Percentiles rank a stretch among this genome's conserved stretches.
Evolutionary conservation across 2,329 filamentous ascomycete species (phyloP).

Genomic region (Mycosphaerelloides madeirae): DNA sequence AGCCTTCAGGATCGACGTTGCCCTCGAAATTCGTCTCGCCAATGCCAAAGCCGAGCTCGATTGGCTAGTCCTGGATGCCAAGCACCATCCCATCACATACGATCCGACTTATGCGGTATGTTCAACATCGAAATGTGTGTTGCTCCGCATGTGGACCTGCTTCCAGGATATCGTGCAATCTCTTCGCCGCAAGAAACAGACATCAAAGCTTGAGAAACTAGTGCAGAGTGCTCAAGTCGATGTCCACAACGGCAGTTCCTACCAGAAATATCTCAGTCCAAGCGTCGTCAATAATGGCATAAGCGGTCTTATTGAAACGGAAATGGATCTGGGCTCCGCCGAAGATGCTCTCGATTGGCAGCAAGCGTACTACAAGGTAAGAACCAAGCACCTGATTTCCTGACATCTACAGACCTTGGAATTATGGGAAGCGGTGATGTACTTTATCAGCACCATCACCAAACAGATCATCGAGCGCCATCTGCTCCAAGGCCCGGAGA

Average conservation of each 20-base stretch:
- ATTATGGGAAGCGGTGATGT: constrained; percentile 33
- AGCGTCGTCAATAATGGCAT: neutral
- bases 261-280: constrained; percentile 15
- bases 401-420: no score
- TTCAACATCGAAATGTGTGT: no score
- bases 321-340: neutral
- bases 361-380: constrained; percentile 38
- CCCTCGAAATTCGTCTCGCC: constrained; percentile 36
- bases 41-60: constrained; percentile 39
- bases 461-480: constrained; percentile 38
- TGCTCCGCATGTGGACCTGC: no score
- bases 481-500: constrained; percentile 30
- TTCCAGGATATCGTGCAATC: neutral
- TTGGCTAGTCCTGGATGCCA: constrained; percentile 46
- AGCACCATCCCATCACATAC: constrained; percentile 35
- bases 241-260: neutral
- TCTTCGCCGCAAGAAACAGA: neutral
- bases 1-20: constrained; percentile 37
- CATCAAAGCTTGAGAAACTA: neutral
- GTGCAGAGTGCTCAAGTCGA: neutral
- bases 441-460: constrained; percentile 33
- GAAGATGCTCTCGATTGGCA: constrained; percentile 22
- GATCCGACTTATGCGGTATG: constrained; percentile 17
- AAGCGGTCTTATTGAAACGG: neutral
- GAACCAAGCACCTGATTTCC: neutral